Base-by-base conservation (phyloP, 768 basidiomycete genomes). In the Pulveroboletus frians region DNA sequence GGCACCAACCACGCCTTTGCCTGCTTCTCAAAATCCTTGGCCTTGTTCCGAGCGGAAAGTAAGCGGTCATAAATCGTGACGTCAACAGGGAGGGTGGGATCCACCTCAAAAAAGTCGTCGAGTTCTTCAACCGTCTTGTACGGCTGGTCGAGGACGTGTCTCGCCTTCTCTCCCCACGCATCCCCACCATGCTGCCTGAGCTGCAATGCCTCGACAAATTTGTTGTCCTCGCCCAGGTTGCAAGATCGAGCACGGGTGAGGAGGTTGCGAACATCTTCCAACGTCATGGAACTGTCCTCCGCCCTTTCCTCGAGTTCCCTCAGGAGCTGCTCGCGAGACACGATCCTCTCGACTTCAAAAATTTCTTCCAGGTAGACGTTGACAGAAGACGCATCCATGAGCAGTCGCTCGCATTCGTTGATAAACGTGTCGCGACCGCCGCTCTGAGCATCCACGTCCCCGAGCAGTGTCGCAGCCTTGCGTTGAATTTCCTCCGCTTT, bases 281-380 rank as follows among this genome's bases (percentile, higher is more conserved):
- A 72, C 20, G 85, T 83, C 46, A 88, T 66, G 20, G 73, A 66
- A 4, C 66, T 68, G 39, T 92, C 88, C 41, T 89, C 84, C 20
- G 86, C 69, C 53, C 79, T 84, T 43, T 82, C 81, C 54, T 86
- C 81, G 32, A 95, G 71, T 58, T 93, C 91, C 51, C 71, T 76
- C 53, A 88, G 69, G 52, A 95, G 79, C 58, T 85, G 81, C 60
- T 88, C 83, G 10, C 90, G 80, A 49, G 86, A 79, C 20, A 91
- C 85, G 48, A 93, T 83, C 67, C 81, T 85, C 71, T 88, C 84
- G 17, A 96, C 76, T 53, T 85, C 81, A 15, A 74, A 63, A 13
- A 94, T 71, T 64, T 93, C 90, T 13, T 91, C 86, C 17, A 95
- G 73, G 43, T 82, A 76, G n/a, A 95, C 84, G 56, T 92, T 92